These are phyloP conservation scores for Cordyceps militaris DNA, from an alignment of 2,329 filamentous ascomycete species.

Conservation along the genomic window DNA sequence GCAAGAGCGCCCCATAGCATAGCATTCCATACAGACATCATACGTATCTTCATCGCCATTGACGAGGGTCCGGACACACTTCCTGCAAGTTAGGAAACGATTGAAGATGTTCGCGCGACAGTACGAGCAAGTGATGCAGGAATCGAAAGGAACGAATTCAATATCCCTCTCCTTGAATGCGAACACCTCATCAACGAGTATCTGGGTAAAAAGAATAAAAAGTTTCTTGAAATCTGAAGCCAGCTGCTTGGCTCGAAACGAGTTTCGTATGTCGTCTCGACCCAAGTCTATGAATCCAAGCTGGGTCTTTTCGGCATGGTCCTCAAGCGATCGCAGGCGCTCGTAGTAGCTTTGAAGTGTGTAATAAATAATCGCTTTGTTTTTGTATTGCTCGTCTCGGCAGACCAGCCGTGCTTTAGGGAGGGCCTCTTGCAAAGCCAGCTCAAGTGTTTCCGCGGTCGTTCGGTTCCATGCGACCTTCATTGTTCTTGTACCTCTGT, in stretches of 20 bases:
- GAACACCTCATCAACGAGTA: constrained; percentile 84
- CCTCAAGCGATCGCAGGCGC: constrained; percentile 49
- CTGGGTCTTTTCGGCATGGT: constrained; percentile 37
- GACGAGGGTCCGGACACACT: constrained; percentile 62
- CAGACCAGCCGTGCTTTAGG: constrained; percentile 87
- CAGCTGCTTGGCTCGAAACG: constrained; percentile 56
- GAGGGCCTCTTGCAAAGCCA: constrained; percentile 79
- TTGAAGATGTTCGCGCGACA: constrained; percentile 97
- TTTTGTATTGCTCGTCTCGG: constrained; percentile 97
- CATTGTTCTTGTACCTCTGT: constrained; percentile 88
- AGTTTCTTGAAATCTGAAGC: constrained; percentile 75
- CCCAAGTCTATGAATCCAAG: constrained; percentile 42
- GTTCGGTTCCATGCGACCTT: constrained; percentile 98
- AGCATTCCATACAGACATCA: constrained; percentile 97
- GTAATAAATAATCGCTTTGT: constrained; percentile 91
- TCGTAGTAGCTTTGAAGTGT: constrained; percentile 71
- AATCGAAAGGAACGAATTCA: constrained; percentile 76
- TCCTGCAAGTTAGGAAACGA: constrained; percentile 84
- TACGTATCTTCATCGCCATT: constrained; percentile 76
- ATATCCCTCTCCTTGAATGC: constrained; percentile 61
- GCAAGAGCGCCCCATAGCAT: constrained; percentile 93
- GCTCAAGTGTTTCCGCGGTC: constrained; percentile 80
- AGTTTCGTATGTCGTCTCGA: constrained; percentile 36
- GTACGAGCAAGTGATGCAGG: constrained; percentile 91
- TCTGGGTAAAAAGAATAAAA: constrained; percentile 68